These are phyloP conservation scores for Austropuccinia psidii DNA, from an alignment of 1,284 basidiomycete species.

Conservation along the genomic window DNA sequence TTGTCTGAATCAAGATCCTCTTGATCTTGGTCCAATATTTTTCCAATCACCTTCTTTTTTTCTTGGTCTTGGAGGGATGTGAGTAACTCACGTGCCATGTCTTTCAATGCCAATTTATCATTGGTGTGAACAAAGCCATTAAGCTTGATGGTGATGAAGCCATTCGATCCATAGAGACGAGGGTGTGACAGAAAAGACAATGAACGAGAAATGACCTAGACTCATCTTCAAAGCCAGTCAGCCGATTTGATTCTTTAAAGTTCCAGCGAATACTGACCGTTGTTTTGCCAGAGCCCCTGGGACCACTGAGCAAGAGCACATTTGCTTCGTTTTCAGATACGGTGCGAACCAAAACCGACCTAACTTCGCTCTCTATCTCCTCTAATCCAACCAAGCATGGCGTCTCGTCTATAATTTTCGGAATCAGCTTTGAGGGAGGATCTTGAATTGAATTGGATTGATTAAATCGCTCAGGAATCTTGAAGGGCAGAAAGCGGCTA, in stretches of 20 bases:
- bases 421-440: too few species aligned
- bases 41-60: too few species aligned
- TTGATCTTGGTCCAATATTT: constrained; percentile 5
- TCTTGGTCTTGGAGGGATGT: constrained; percentile 41
- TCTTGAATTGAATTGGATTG: too few species aligned
- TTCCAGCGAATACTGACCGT: constrained; percentile 1
- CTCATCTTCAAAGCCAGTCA: too few species aligned
- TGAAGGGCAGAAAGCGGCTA: too few species aligned
- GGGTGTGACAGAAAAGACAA: background rate
- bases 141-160: constrained; percentile 66
- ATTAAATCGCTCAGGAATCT: too few species aligned
- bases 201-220: constrained; percentile 12
- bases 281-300: constrained; percentile 15
- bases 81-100: constrained; percentile 72
- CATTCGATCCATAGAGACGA: constrained; percentile 44
- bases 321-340: constrained; percentile 12
- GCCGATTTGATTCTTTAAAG: too few species aligned
- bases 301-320: constrained; percentile 9
- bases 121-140: constrained; percentile 77
- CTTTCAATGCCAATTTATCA: constrained; percentile 81
- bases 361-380: too few species aligned
- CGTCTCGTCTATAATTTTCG: too few species aligned
- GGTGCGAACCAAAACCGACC: constrained; percentile 13
- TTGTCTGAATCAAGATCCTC: background rate
- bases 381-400: too few species aligned